Evolutionary conservation across 768 basidiomycete species (phyloP).

Genomic region (Macrolepiota albuminosa): DNA sequence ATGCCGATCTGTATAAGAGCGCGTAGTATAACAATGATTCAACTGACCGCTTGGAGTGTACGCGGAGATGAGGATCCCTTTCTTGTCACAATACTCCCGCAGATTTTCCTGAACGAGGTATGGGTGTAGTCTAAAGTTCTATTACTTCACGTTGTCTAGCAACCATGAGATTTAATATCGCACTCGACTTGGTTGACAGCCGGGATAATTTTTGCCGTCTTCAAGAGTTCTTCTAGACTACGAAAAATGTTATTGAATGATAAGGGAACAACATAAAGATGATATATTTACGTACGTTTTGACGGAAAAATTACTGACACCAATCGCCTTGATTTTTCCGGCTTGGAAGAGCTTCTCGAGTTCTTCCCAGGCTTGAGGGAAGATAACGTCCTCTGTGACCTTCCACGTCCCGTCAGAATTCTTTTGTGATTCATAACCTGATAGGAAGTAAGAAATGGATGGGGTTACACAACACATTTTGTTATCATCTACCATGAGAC

Average conservation of each 20-base stretch:
- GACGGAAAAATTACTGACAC: slow-evolving; percentile 57
- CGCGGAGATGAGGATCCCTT: slow-evolving; percentile 45
- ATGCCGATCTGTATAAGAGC: background rate
- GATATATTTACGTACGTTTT: slow-evolving; percentile 35
- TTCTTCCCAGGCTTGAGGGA: slow-evolving; percentile 44
- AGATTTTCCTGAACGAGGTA: slow-evolving; percentile 48
- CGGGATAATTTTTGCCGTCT: slow-evolving; percentile 37
- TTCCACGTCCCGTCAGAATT: slow-evolving; percentile 32
- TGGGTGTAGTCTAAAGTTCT: slow-evolving; percentile 36
- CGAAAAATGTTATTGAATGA: background rate
- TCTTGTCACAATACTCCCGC: slow-evolving; percentile 39
- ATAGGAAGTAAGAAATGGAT: background rate
- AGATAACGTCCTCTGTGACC: slow-evolving; percentile 24
- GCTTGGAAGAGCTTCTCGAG: slow-evolving; percentile 45
- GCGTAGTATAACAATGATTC: background rate
- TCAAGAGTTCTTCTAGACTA: slow-evolving; percentile 36
- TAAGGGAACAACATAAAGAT: background rate
- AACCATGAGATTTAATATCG: slow-evolving; percentile 6
- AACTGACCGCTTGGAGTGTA: slow-evolving; percentile 42
- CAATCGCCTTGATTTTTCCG: slow-evolving; percentile 46
- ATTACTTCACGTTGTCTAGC: background rate
- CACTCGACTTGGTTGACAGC: slow-evolving; percentile 48
- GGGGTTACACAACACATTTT: background rate
- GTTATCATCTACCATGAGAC: slow-evolving; percentile 23
- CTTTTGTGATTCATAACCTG: background rate